Base-by-base conservation (phyloP, 139 green algal genomes). In the Tetradesmus lagerheimii region DNA sequence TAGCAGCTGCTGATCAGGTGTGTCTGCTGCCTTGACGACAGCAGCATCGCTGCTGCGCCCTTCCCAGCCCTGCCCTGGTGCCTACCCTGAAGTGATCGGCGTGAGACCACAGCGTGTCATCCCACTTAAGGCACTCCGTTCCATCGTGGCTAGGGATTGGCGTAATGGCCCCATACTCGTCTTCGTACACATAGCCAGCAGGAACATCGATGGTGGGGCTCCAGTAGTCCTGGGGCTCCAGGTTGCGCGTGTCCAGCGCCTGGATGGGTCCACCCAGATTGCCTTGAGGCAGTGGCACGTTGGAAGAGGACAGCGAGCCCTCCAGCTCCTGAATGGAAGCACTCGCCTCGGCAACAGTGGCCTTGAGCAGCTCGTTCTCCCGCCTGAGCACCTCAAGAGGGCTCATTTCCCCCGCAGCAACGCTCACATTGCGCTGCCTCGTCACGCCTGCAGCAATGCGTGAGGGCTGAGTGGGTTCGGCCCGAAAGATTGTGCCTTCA, bases 81-180 rank as follows among this genome's bases (percentile, higher is more conserved):
- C 87, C 0, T 41, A 97, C 96, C 94, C 93, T 96, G 95, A 99
- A 98, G 93, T 99, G 97, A 78, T 98, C 96, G 2, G 94, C 95
- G 45, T 97, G 94, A 47, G 64, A 93, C 95, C 96, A 97, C 31
- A 99, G 93, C 35, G 92, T 94, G 35, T 97, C 88, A 87, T 99
- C 97, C 95, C 95, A 98, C 85, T 96, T 94, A 25, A 99, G 94
- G 91, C 95, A 98, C 84, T 97, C 95, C 2, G 97, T 99, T 76
- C 97, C 97, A 89, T 99, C 96, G 88, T 98, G 96, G 29, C 94
- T 93, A 20, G 97, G 96, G 5, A 96, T 66, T 23, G 88, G 90
- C 0, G 79, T 89, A 12, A 95, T 91, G 4, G 86, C 43, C 4
- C 93, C 92, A 50, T 94, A 93, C 41, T 93, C 88, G 47, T 96